Percentiles rank a stretch among this genome's conserved stretches.
Conservation (phyloP, 163 green algal genomes). For the Scenedesmus sp. region DNA sequence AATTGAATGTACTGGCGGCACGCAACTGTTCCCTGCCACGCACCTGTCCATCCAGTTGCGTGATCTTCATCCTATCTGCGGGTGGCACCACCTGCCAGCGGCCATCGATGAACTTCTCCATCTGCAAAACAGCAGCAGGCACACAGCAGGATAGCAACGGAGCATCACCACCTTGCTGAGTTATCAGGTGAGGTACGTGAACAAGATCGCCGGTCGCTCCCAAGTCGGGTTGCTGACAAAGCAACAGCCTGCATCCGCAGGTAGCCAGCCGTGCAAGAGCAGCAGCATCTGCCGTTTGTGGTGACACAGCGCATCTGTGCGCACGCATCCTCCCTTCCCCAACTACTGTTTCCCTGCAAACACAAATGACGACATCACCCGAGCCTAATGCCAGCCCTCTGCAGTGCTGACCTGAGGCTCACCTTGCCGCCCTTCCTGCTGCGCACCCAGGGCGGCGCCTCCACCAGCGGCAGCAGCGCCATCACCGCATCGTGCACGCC, state of each 20-base stretch:
- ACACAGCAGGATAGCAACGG: neutral
- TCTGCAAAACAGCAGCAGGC: slow-evolving; percentile 2
- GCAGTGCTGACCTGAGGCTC: neutral
- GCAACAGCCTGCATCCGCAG: too few species aligned
- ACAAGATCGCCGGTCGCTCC: neutral
- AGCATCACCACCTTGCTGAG: neutral
- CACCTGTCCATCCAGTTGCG: slow-evolving; percentile 84
- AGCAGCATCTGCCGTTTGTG: too few species aligned
- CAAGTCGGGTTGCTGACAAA: too few species aligned
- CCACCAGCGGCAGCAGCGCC: slow-evolving; percentile 87
- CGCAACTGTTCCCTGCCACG: too few species aligned
- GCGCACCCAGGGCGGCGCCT: slow-evolving; percentile 85
- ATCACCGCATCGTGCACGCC: slow-evolving; percentile 83
- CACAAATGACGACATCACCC: too few species aligned
- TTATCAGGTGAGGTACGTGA: neutral
- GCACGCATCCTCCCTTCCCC: too few species aligned
- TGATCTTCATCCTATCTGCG: slow-evolving; percentile 79
- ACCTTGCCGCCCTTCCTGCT: slow-evolving; percentile 56
- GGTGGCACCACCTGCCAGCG: slow-evolving; percentile 76
- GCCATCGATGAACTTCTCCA: slow-evolving; percentile 67
- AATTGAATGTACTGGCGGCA: too few species aligned
- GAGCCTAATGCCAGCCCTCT: neutral
- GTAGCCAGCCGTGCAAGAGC: too few species aligned
- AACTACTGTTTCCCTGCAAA: too few species aligned
- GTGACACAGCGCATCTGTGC: too few species aligned